A percentile compares a stretch with the other conserved stretches of the same genome.
Evolutionary conservation across 1,284 basidiomycete genomes (phyloP).

Genomic region (Cryptococcus jaspeensis): DNA sequence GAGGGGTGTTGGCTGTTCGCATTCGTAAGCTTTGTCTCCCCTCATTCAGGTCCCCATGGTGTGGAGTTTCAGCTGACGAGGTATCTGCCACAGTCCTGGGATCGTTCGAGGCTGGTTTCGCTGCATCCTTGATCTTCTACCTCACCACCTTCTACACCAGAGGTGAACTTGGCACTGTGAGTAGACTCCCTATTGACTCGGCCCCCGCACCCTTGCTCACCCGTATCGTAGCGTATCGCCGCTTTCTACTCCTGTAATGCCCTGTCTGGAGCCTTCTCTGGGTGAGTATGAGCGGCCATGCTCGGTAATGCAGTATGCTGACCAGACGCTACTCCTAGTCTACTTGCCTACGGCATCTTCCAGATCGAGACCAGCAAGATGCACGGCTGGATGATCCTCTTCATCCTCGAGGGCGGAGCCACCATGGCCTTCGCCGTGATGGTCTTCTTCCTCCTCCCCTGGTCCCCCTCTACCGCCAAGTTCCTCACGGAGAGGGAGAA

Average conservation of each 20-base stretch:
- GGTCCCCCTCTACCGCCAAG: constrained; percentile 2
- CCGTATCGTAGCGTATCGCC: constrained; percentile 8
- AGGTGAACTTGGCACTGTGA: constrained; percentile 20
- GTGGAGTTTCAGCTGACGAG: neutral
- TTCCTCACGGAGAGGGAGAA: constrained; percentile 23
- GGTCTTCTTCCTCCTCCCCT: constrained; percentile 18
- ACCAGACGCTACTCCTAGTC: neutral
- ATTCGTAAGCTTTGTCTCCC: constrained; percentile 16
- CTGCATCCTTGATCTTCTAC: constrained; percentile 23
- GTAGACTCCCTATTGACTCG: neutral
- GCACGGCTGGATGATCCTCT: constrained; percentile 31
- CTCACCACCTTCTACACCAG: constrained; percentile 25
- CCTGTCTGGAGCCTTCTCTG: constrained; percentile 26
- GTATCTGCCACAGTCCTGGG: constrained; percentile 15
- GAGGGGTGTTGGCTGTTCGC: constrained; percentile 17
- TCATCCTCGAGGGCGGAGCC: constrained; percentile 30
- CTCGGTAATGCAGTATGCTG: neutral
- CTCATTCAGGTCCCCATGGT: neutral
- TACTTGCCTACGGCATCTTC: constrained; percentile 30
- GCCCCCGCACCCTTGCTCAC: neutral
- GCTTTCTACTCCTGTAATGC: constrained; percentile 28
- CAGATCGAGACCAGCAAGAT: constrained; percentile 24
- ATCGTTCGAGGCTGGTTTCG: constrained; percentile 25
- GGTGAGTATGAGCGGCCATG: constrained; percentile 7
- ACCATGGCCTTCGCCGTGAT: constrained; percentile 24